Base-by-base conservation (phyloP, 2,329 filamentous ascomycete genomes). In the Trichoderma sp. region DNA sequence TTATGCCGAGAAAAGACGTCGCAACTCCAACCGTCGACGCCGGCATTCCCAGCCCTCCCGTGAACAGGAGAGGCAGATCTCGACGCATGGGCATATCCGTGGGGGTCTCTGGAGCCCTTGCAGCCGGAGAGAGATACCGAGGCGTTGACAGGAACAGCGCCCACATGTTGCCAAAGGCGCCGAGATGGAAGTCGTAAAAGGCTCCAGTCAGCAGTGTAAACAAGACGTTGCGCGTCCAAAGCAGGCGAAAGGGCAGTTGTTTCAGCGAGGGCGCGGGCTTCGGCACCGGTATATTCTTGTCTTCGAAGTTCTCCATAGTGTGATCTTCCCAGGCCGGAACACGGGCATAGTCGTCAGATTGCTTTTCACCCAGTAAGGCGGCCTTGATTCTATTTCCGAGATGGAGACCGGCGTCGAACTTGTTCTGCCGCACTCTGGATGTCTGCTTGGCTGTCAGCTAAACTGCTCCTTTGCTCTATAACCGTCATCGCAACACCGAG, bases 101-200 rank as follows among this genome's bases (percentile, higher is more conserved):
- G 72, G 72, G 72, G 72, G 74, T 72, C 70, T 71, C 73, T 13
- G 79, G 49, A 83, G 1, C 63, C 63, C 47, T 43, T 33, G 29
- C n/a, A 0, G 7, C 8, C 10, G 43, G 35, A 27, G 24, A 10
- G 4, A 72, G 40, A 65, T 77, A 77, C n/a, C 89, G 87, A 0
- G 89, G 88, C 0, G 88, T 89, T 0, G 90, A 91, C 37, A 92
- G 82, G 79, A 92, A 92, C 16, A 92, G 83, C 14, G 89, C 89
- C 81, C 88, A 91, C 67, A 92, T 83, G 68, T 89, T 87, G 70
- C 88, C 88, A 79, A 92, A 92, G 24, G 89, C 87, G 71, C 87
- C 89, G 72, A 83, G 87, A 79, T 93, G 91, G 75, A 93, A 88
- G 72, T 91, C 89, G 73, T 92, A 88, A 60, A 93, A 86, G 37